Evolutionary conservation across 169 alveolate genomes (phyloP).

Genomic region (Perkinsus marinus): DNA sequence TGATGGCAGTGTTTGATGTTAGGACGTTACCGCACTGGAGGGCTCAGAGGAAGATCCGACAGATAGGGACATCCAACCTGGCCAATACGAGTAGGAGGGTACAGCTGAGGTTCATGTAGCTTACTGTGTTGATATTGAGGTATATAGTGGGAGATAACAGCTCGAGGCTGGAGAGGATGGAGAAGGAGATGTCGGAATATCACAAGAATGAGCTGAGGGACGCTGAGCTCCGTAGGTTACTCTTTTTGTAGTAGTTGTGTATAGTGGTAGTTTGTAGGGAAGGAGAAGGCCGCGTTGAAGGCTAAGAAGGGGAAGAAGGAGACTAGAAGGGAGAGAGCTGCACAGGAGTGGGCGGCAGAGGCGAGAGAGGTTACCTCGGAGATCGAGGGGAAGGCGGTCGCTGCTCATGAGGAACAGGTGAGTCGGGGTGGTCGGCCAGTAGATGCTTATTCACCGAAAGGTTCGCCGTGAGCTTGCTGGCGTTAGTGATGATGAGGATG

Average conservation of each 20-base stretch:
- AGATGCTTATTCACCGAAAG: background rate
- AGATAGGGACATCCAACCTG: background rate
- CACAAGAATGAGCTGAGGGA: background rate
- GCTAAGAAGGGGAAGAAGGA: background rate
- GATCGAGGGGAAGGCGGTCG: background rate
- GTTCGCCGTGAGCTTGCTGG: background rate
- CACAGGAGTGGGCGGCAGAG: background rate
- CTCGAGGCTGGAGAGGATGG: conserved; percentile 3
- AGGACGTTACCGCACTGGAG: background rate
- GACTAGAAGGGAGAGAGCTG: background rate
- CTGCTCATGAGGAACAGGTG: background rate
- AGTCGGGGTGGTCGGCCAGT: background rate
- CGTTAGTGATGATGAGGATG: background rate
- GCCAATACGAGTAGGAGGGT: background rate
- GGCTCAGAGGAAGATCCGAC: background rate
- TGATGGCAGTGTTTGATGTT: background rate
- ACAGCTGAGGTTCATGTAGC: background rate
- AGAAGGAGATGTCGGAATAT: conserved; percentile 2
- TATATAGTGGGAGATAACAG: background rate
- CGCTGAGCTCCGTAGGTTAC: background rate
- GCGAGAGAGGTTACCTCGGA: background rate
- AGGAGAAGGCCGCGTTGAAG: conserved; percentile 1
- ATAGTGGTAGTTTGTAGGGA: background rate
- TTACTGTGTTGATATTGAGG: conserved; percentile 4
- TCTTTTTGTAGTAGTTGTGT: background rate